phyloP scores from a whole-genome alignment of 163 green algal genomes.

The Volvox carteri region DNA sequence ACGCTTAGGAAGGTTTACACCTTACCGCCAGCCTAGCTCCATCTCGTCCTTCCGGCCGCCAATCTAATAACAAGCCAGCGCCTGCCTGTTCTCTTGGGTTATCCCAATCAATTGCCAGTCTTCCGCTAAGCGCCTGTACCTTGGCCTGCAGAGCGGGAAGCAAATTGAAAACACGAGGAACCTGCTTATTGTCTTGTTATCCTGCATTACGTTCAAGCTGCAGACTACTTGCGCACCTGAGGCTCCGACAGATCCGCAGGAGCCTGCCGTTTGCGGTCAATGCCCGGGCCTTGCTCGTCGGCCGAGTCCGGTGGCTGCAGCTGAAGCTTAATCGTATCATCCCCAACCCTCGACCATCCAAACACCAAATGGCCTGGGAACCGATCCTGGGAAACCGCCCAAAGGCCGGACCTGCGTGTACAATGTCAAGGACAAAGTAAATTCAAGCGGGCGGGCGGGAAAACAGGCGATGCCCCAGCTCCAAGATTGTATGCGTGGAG shows the following conservation, averaged over 20 bases:
- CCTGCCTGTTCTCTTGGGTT: not conserved
- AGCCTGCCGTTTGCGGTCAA: conserved; percentile 36
- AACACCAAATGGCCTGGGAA: conserved; percentile 22
- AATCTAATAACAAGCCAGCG: not conserved
- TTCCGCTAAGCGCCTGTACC: conserved; percentile 17
- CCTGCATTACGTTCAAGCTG: not conserved
- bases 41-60: conserved; percentile 30
- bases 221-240: not conserved
- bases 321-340: conserved; percentile 25
- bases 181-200: not conserved
- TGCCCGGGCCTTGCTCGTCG: conserved; percentile 10
- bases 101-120: conserved; percentile 9
- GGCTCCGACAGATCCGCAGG: conserved; percentile 23
- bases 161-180: not conserved
- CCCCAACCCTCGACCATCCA: not conserved
- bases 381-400: not conserved
- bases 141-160: conserved; percentile 16
- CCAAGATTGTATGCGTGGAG: no score
- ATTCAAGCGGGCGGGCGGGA: conserved; percentile 24
- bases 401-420: conserved; percentile 37
- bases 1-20: no score
- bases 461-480: conserved; percentile 8
- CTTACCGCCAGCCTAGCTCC: conserved; percentile 20
- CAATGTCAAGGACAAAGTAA: not conserved
- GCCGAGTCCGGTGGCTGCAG: conserved; percentile 17